Base-by-base conservation (phyloP, 2,329 filamentous ascomycete genomes). In the Aspergillus tanneri region DNA sequence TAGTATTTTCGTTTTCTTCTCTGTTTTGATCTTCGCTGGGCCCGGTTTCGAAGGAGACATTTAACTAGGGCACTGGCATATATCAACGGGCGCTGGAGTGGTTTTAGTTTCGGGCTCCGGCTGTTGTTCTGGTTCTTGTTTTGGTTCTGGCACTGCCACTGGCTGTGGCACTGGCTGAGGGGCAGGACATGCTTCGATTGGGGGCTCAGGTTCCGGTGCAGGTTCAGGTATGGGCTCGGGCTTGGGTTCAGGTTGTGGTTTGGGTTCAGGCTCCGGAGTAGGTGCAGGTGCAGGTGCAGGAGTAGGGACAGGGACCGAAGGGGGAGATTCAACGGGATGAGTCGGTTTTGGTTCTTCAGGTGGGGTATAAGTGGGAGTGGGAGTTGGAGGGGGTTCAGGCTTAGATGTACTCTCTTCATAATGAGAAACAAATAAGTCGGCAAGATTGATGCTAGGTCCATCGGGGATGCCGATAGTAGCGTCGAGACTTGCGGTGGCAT, bases 391-490 rank as follows among this genome's bases (percentile, higher is more conserved):
- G 6, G 49, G 44, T 49, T 59, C 50, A 6, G 61, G 53, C 19
- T 34, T 50, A 47, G 14, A 36, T 24, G 49, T 52, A 49, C 30
- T 54, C 21, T 52, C 42, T 22, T 57, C 50, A 40, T 58, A 52
- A 36, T 48, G 38, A 11, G 36, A 40, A 36, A 61, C 51, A 27
- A 46, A 53, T 27, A 52, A 58, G 22, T 46, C 54, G 12, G 58
- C 57, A 23, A 52, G 49, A 42, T 52, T 49, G 19, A 61, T 50
- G 16, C 36, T 52, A 22, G 64, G 64, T 7, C 64, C 64, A 30
- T 46, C 63, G 11, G 64, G 64, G 37, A 66, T 63, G 14, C 54
- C 47, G 10, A 45, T 39, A 6, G 14, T 16, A 19, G 37, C 36
- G 11, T 40, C 21, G 5, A 28, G 35, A 12, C 44, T 12, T 7